Percentiles rank a stretch among this genome's conserved stretches.
Evolutionary conservation across 2,329 filamentous ascomycete genomes (phyloP).

Genomic region (Diplodia corticola): DNA sequence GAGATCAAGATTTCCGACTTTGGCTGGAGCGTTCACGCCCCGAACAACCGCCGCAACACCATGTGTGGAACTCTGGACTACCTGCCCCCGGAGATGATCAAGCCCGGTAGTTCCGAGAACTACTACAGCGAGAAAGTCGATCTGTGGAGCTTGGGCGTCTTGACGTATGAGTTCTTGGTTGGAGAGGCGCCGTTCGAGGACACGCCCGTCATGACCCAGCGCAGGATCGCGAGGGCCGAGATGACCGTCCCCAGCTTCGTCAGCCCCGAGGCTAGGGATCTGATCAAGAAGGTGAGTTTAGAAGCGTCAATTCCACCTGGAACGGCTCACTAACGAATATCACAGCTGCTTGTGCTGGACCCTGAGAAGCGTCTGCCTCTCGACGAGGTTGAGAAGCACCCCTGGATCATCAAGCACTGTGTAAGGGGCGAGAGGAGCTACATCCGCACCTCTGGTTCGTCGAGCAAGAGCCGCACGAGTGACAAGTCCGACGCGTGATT

Average conservation of each 20-base stretch:
- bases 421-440: slow-evolving; percentile 46
- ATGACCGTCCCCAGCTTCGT: slow-evolving; percentile 92
- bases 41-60: slow-evolving; percentile 88
- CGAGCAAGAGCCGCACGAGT: slow-evolving; percentile 20
- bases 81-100: slow-evolving; percentile 96
- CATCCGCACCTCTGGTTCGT: slow-evolving; percentile 29
- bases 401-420: slow-evolving; percentile 97
- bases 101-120: slow-evolving; percentile 75
- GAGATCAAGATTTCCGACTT: slow-evolving; percentile 99
- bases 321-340: slow-evolving; percentile 14
- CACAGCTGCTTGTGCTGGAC: slow-evolving; percentile 73
- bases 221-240: slow-evolving; percentile 82
- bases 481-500: slow-evolving; percentile 21
- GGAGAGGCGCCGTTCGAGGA: slow-evolving; percentile 98
- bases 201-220: slow-evolving; percentile 88
- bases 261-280: slow-evolving; percentile 82
- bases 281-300: slow-evolving; percentile 79
- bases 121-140: slow-evolving; percentile 96
- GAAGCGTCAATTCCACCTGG: not conserved
- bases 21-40: slow-evolving; percentile 96
- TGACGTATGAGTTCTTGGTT: slow-evolving; percentile 95
- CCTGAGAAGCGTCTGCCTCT: slow-evolving; percentile 90
- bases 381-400: slow-evolving; percentile 83
- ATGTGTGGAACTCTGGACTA: slow-evolving; percentile 98
- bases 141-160: slow-evolving; percentile 89